Evolutionary conservation across 257 asterid species (phyloP), one percentile per base, ranked within the genome.

Genomic region (Petrea volubilis): DNA sequence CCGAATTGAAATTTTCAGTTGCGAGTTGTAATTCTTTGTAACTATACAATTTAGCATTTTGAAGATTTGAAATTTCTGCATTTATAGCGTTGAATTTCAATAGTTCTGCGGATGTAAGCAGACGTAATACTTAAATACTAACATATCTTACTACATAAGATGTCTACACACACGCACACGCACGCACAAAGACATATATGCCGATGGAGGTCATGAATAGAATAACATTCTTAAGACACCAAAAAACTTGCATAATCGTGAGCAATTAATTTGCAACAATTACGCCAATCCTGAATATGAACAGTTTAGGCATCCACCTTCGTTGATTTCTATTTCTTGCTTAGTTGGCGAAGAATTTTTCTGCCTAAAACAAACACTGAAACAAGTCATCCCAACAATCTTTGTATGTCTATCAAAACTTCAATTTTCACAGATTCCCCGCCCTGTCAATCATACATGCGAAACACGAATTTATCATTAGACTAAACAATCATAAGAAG

Each of bases 11-110:
- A 70, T 90, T 79, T 29, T 77, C 83, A 1, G 98, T 88, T 2
- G 98, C 97, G 17, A 36, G 51, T 59, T 60, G 83, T 74, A 93
- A 63, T 70, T 93, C 97, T 77, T 66, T 81, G 83, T 82, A 90
- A 71, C 81, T 82, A 74, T 87, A 90, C 62, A 83, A 70, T 76
- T 71, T 83, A 25, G 83, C 82, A 74, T 88, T 71, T 56, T 78
- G 82, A 36, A 90, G 75, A 17, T 59, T 73, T 29, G 86, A 82
- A 75, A 88, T 79, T 77, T 88, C 98, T 90, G 95, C 77, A 86
- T 63, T 68, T 69, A 38, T n/a, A 65, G 77, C 64, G 67, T 64
- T 15, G 50, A 68, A 70, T 56, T 49, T 51, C 66, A 65, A 78
- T 56, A 79, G 67, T 40, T 57, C 28, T 6, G 23, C 28, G 69